Percentiles rank a stretch among this genome's conserved stretches.
phyloP scores from a whole-genome alignment of 768 basidiomycete genomes.

The Suillus clintonianus region DNA sequence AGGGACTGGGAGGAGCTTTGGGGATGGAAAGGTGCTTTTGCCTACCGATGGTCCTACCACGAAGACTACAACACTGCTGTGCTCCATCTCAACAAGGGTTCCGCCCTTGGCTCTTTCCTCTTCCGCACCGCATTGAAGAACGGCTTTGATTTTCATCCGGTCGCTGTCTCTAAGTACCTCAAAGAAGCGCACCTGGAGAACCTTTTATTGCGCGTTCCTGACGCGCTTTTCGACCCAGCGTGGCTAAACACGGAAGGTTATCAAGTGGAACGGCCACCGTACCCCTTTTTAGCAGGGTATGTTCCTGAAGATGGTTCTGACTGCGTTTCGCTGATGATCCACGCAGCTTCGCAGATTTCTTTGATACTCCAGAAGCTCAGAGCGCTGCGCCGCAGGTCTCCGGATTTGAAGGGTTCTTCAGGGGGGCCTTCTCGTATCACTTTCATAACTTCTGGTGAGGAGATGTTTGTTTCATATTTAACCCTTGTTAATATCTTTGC shows the following conservation, averaged over 20 bases:
- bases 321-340: background rate
- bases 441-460: slow-evolving; percentile 89
- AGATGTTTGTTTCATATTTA: background rate
- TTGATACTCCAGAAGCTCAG: slow-evolving; percentile 67
- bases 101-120: slow-evolving; percentile 85
- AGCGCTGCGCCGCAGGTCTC: slow-evolving; percentile 81
- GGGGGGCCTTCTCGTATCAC: slow-evolving; percentile 90
- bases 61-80: slow-evolving; percentile 95
- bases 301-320: slow-evolving; percentile 18
- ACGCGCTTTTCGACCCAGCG: slow-evolving; percentile 91
- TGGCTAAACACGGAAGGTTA: slow-evolving; percentile 92
- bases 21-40: slow-evolving; percentile 94
- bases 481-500: background rate
- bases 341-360: slow-evolving; percentile 78
- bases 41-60: slow-evolving; percentile 92
- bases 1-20: slow-evolving; percentile 97
- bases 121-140: slow-evolving; percentile 93
- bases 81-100: slow-evolving; percentile 84
- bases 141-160: slow-evolving; percentile 92
- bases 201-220: slow-evolving; percentile 78
- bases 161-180: slow-evolving; percentile 85
- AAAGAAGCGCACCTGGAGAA: slow-evolving; percentile 80
- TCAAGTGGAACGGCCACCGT: slow-evolving; percentile 88
- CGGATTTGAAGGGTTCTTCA: slow-evolving; percentile 91
- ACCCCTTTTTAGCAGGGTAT: slow-evolving; percentile 87